phyloP scores from a whole-genome alignment of 768 basidiomycete species.

The Austroboletus eburneus region DNA sequence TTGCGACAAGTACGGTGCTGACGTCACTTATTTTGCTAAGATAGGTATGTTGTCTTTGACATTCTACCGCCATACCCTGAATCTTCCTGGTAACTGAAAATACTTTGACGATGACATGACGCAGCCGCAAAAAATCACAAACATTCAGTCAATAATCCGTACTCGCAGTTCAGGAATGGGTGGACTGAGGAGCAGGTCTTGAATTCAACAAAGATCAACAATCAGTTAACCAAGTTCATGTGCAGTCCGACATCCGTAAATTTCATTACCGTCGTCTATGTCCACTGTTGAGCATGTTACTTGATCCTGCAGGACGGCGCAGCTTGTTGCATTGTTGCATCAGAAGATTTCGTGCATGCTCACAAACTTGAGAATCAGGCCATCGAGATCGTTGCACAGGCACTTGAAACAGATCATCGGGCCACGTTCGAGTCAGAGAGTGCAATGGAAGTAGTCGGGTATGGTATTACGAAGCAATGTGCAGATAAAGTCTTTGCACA shows the following conservation, averaged over 20 bases:
- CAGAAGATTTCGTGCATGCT: constrained; percentile 70
- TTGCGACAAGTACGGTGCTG: constrained; percentile 67
- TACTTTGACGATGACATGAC: neutral
- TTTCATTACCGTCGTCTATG: neutral
- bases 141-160: constrained; percentile 79
- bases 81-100: constrained; percentile 6
- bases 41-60: constrained; percentile 50
- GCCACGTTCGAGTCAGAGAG: constrained; percentile 61
- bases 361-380: constrained; percentile 81
- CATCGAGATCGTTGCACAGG: constrained; percentile 72
- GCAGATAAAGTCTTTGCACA: constrained; percentile 67
- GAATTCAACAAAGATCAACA: constrained; percentile 62
- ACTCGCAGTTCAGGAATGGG: constrained; percentile 79
- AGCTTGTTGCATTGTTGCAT: constrained; percentile 72
- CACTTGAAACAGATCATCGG: constrained; percentile 62
- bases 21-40: constrained; percentile 62
- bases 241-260: constrained; percentile 79
- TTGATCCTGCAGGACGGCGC: constrained; percentile 55
- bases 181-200: constrained; percentile 73
- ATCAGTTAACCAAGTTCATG: constrained; percentile 78
- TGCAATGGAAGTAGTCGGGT: constrained; percentile 81
- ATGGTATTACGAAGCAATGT: constrained; percentile 65
- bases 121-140: constrained; percentile 83
- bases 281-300: neutral
- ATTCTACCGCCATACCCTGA: too few species aligned